These are phyloP conservation scores for Glomus cerebriforme DNA, from an alignment of 192 early-diverging fungal genomes.

Conservation along the genomic window DNA sequence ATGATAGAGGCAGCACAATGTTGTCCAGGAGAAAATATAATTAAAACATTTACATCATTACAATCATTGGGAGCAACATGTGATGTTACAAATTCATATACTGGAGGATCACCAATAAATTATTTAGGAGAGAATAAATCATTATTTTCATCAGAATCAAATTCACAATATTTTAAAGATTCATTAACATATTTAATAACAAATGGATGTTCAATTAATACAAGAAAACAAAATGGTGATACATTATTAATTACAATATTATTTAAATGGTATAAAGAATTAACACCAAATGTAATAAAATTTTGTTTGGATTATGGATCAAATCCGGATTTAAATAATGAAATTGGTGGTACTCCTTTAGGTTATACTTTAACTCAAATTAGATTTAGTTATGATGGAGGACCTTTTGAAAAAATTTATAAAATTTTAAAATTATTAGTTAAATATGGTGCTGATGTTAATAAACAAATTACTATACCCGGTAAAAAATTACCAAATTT, in stretches of 20 bases:
- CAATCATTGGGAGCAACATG: neutral
- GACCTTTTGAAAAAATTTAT: constrained; percentile 18
- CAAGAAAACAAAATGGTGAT: neutral
- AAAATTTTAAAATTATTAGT: constrained; percentile 16
- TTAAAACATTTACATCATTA: neutral
- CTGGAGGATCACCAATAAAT: neutral
- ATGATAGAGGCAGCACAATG: neutral
- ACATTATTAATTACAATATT: constrained; percentile 11
- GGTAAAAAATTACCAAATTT: constrained; percentile 11
- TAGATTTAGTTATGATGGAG: neutral
- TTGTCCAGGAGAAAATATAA: neutral
- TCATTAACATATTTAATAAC: neutral
- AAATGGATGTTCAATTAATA: constrained; percentile 12
- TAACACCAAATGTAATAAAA: neutral
- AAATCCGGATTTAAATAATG: neutral
- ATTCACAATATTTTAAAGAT: neutral
- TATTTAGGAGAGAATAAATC: neutral
- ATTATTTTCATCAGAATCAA: neutral
- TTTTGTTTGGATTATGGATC: neutral
- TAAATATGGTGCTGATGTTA: constrained; percentile 1
- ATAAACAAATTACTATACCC: neutral
- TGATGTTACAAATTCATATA: constrained; percentile 5
- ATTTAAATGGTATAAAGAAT: constrained; percentile 14
- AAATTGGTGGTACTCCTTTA: neutral
- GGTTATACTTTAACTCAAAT: constrained; percentile 6